Evolutionary conservation across 352 stramenopile species (phyloP).

Genomic region (Blastocystis hominis): DNA sequence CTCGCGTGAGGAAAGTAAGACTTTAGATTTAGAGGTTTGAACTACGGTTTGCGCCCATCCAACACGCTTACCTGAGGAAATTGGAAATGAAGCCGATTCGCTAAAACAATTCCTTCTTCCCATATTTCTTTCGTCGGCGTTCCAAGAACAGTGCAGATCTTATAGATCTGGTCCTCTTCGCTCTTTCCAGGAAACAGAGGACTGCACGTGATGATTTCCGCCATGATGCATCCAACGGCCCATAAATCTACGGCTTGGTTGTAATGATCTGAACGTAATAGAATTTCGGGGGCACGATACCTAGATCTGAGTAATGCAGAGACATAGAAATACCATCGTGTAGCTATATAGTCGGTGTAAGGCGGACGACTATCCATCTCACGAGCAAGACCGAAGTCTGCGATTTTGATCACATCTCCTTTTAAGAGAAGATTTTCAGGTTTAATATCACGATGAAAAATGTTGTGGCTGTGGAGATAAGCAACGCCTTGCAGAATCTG

Average conservation of each 20-base stretch:
- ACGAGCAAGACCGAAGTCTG: slow-evolving; percentile 92
- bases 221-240: slow-evolving; percentile 91
- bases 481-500: slow-evolving; percentile 90
- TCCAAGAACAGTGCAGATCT: slow-evolving; percentile 86
- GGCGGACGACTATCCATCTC: slow-evolving; percentile 78
- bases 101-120: slow-evolving; percentile 80
- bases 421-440: slow-evolving; percentile 91
- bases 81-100: slow-evolving; percentile 84
- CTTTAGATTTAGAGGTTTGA: slow-evolving; percentile 64
- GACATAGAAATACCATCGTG: slow-evolving; percentile 71
- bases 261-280: slow-evolving; percentile 84
- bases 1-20: slow-evolving; percentile 78
- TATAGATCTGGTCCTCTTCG: slow-evolving; percentile 93
- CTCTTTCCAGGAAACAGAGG: slow-evolving; percentile 90
- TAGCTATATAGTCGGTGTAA: slow-evolving; percentile 95
- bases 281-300: slow-evolving; percentile 90
- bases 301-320: background rate
- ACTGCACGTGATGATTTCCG: slow-evolving; percentile 84
- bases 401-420: slow-evolving; percentile 86
- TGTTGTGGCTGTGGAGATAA: slow-evolving; percentile 94
- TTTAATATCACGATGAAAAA: slow-evolving; percentile 96
- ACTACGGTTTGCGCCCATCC: slow-evolving; percentile 18
- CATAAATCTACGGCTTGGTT: slow-evolving; percentile 92
- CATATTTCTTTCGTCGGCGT: slow-evolving; percentile 78
- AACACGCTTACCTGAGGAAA: slow-evolving; percentile 85